Base-by-base conservation (phyloP, 768 basidiomycete species). In the Kwoniella shandongensis region DNA sequence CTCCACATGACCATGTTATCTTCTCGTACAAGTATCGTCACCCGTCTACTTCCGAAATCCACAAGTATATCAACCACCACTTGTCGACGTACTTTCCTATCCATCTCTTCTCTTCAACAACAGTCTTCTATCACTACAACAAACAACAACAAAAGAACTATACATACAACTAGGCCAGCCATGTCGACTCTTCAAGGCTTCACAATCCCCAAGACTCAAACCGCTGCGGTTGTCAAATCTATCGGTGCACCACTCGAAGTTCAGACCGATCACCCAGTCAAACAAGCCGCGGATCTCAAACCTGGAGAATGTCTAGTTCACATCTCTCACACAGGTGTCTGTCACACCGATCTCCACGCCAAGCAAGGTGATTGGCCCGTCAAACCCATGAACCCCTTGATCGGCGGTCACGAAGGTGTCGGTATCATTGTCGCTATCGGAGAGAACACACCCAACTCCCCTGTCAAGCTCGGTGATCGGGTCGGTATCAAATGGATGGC, bases 361-460 rank as follows among this genome's bases (percentile, higher is more conserved):
- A 83, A 83, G 35, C 76, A 82, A 36, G 84, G 83, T 41, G 91
- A 92, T 71, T 92, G 91, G 91, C 91, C 91, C 0, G 55, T 88
- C 32, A 65, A 65, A 27, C 51, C 66, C 35, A 62, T 52, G 42
- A 51, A 57, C 44, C 70, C 70, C 17, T 54, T 62, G 32, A 59
- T 71, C 32, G 66, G 63, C 35, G 66, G 91, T 0, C 90, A 91
- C 70, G 87, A 91, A 77, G 90, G 89, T 62, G 88, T 89, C 12
- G 89, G 91, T 17, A 78, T 81, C 40, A 78, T 94, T 52, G 86
- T 91, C 39, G 90, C 89, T 23, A 88, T 92, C 65, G 89, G 84
- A 22, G 79, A 81, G 7, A 77, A 86, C 71, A 86, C 88, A 0
- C 52, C 79, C 44, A 84, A 82, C 11, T 83, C 56, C 10, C 64